phyloP scores from a whole-genome alignment of 2,329 filamentous ascomycete genomes.

The Trichoderma endophyticum region DNA sequence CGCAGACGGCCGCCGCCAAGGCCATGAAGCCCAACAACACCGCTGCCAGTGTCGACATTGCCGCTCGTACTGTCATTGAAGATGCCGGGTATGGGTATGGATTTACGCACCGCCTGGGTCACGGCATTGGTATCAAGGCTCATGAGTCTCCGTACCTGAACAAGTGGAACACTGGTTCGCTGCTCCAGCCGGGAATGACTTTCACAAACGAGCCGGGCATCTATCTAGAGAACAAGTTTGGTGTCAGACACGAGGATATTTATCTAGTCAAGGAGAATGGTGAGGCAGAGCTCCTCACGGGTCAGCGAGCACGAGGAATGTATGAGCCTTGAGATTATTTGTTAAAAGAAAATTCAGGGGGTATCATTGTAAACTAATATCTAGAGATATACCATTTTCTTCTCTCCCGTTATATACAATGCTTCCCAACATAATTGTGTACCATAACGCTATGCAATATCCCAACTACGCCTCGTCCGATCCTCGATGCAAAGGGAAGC shows the following conservation, averaged over 20 bases:
- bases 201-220: slow-evolving; percentile 64
- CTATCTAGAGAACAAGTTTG: slow-evolving; percentile 58
- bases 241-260: slow-evolving; percentile 61
- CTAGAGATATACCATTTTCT: slow-evolving; percentile 5
- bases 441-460: not conserved
- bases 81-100: slow-evolving; percentile 41
- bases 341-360: not conserved
- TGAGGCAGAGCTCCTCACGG: slow-evolving; percentile 54
- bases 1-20: slow-evolving; percentile 53
- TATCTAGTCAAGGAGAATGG: slow-evolving; percentile 54
- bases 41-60: slow-evolving; percentile 59
- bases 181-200: slow-evolving; percentile 55
- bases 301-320: slow-evolving; percentile 47
- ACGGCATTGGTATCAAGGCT: slow-evolving; percentile 65
- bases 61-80: slow-evolving; percentile 55
- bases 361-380: slow-evolving; percentile 20
- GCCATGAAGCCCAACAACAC: slow-evolving; percentile 50
- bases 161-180: slow-evolving; percentile 52
- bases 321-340: slow-evolving; percentile 45
- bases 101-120: slow-evolving; percentile 62
- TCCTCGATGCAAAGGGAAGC: slow-evolving; percentile 29
- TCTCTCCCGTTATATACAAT: not conserved
- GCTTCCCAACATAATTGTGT: not conserved
- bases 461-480: not conserved
- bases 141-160: slow-evolving; percentile 64